Evolutionary conservation across 495 filamentous ascomycete species (phyloP).

Genomic region (Xylaria longipes): DNA sequence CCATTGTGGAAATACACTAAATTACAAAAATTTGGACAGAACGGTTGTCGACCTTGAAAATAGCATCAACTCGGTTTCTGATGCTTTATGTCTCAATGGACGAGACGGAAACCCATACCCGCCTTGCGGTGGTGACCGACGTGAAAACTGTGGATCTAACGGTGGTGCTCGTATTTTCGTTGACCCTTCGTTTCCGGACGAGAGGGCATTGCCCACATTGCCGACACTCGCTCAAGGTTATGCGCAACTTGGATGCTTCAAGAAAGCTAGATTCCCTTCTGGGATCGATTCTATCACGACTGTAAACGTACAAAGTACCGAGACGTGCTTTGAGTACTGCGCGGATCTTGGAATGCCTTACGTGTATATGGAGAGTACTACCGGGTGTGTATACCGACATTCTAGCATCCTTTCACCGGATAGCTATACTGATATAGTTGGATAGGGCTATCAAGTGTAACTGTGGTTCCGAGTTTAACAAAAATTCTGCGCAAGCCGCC

Average conservation of each 20-base stretch:
- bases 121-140: slow-evolving; percentile 9
- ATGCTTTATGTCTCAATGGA: neutral
- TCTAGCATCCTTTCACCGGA: too few relatives aligned
- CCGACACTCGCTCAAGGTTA: neutral
- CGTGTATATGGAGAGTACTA: neutral
- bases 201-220: neutral
- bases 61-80: neutral
- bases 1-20: slow-evolving; percentile 29
- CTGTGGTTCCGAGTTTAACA: slow-evolving; percentile 18
- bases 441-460: neutral
- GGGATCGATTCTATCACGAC: neutral
- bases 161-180: slow-evolving; percentile 15
- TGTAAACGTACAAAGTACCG: neutral
- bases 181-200: slow-evolving; percentile 23
- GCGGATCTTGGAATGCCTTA: slow-evolving; percentile 14
- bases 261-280: slow-evolving; percentile 9
- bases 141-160: slow-evolving; percentile 23
- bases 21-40: neutral
- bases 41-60: neutral
- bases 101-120: neutral
- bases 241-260: slow-evolving; percentile 18
- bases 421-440: neutral
- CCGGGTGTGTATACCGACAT: neutral
- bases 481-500: neutral
- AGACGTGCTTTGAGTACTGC: slow-evolving; percentile 7